A percentile compares a stretch with the other conserved stretches of the same genome.
Evolutionary conservation across 2,329 filamentous ascomycete genomes (phyloP).

Genomic region (Ceratocystis cacaofunesta): DNA sequence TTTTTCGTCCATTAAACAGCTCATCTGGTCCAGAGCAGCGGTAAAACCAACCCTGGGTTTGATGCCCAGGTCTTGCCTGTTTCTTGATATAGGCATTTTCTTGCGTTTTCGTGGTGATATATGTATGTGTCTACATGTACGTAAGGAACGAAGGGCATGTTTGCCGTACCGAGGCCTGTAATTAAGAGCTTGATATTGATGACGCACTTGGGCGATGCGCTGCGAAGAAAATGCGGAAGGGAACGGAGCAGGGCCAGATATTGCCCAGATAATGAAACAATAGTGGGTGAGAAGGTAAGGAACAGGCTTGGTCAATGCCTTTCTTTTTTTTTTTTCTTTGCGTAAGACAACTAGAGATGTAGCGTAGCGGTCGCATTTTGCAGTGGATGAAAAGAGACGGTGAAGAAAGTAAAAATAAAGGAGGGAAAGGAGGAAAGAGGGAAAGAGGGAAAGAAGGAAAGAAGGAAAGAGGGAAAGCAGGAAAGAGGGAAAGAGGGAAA

Average conservation of each 20-base stretch:
- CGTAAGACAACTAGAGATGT: too few species aligned
- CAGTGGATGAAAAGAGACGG: too few species aligned
- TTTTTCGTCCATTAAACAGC: neutral
- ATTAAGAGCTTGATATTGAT: neutral
- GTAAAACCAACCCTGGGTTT: neutral
- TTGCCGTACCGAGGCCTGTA: too few species aligned
- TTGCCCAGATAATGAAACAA: too few species aligned
- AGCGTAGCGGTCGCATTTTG: too few species aligned
- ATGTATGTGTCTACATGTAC: neutral
- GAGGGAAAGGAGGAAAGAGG: too few species aligned
- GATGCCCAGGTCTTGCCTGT: neutral
- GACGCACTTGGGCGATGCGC: neutral
- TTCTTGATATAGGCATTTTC: neutral
- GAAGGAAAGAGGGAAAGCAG: neutral
- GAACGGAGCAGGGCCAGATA: too few species aligned
- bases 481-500: neutral
- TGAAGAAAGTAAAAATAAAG: too few species aligned
- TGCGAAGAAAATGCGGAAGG: neutral
- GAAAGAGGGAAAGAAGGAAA: neutral
- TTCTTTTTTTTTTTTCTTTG: neutral
- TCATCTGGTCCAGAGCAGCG: neutral
- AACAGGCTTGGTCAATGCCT: constrained; percentile 2
- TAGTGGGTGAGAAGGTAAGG: neutral
- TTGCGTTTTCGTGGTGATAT: neutral
- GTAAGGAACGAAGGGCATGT: neutral